Evolutionary conservation across 805 yeast genomes (phyloP).

Genomic region (Pichia paraexigua): DNA sequence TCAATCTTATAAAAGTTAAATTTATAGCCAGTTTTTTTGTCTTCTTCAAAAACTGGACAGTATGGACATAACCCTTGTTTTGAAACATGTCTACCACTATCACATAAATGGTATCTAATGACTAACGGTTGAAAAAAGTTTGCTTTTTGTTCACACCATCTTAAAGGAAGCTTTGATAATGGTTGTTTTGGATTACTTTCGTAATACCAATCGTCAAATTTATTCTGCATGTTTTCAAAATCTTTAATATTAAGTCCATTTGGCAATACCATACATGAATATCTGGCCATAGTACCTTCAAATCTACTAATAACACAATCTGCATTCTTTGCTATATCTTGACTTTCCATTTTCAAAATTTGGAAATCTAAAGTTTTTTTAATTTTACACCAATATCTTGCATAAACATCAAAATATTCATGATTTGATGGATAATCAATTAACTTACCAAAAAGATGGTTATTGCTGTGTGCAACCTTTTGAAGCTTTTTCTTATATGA

Average conservation of each 20-base stretch:
- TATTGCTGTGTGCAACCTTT: not conserved
- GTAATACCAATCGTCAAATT: constrained; percentile 6
- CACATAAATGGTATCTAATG: constrained; percentile 13
- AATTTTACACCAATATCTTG: not conserved
- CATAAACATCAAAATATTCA: not conserved
- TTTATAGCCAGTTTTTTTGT: constrained; percentile 1
- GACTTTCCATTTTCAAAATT: not conserved
- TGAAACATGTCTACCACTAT: constrained; percentile 13
- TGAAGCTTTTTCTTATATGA: not conserved
- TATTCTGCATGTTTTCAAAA: not conserved
- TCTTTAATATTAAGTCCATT: not conserved
- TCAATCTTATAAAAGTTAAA: constrained; percentile 19
- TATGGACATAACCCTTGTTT: constrained; percentile 27
- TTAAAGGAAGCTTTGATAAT: constrained; percentile 3
- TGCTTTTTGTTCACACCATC: constrained; percentile 3
- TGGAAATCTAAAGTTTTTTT: not conserved
- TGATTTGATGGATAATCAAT: not conserved
- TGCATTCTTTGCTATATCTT: not conserved
- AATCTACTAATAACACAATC: not conserved
- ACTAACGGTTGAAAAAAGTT: constrained; percentile 16
- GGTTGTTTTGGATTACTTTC: not conserved
- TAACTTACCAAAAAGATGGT: not conserved
- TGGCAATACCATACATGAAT: not conserved
- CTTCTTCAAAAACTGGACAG: constrained; percentile 14
- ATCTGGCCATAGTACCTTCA: not conserved